Evolutionary conservation across 2,329 filamentous ascomycete genomes (phyloP).

Genomic region (Nemania sp.): DNA sequence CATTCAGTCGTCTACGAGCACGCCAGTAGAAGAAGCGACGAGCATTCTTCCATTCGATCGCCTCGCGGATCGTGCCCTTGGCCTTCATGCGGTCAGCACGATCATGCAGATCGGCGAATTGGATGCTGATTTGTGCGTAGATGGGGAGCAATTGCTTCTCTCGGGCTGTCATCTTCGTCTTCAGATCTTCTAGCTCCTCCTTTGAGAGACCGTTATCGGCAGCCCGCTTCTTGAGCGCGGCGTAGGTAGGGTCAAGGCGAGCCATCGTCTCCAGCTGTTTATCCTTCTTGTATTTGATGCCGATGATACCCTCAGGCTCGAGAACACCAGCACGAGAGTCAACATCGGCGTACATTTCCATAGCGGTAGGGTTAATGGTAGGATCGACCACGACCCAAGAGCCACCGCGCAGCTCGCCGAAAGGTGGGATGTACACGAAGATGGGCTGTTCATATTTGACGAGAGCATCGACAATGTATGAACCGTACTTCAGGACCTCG

Average conservation of each 20-base stretch:
- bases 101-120: constrained; percentile 97
- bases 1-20: constrained; percentile 91
- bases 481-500: constrained; percentile 98
- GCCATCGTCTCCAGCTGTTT: constrained; percentile 98
- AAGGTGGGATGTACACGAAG: constrained; percentile 98
- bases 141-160: constrained; percentile 90
- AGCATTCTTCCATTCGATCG: constrained; percentile 83
- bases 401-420: constrained; percentile 94
- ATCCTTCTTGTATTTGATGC: constrained; percentile 98
- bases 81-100: constrained; percentile 97
- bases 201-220: constrained; percentile 68
- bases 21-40: constrained; percentile 99
- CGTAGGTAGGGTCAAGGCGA: constrained; percentile 84
- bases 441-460: constrained; percentile 99
- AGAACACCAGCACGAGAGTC: constrained; percentile 95
- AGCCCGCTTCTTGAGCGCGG: constrained; percentile 79
- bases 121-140: constrained; percentile 92
- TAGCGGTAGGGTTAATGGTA: constrained; percentile 92
- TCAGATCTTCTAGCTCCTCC: constrained; percentile 78
- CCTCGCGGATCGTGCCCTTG: constrained; percentile 88
- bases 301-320: constrained; percentile 96
- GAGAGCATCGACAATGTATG: constrained; percentile 96
- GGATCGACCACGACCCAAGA: constrained; percentile 99
- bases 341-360: constrained; percentile 99
- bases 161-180: constrained; percentile 80